phyloP scores from a whole-genome alignment of 2,329 filamentous ascomycete genomes.

The Elsinoe ampelina region DNA sequence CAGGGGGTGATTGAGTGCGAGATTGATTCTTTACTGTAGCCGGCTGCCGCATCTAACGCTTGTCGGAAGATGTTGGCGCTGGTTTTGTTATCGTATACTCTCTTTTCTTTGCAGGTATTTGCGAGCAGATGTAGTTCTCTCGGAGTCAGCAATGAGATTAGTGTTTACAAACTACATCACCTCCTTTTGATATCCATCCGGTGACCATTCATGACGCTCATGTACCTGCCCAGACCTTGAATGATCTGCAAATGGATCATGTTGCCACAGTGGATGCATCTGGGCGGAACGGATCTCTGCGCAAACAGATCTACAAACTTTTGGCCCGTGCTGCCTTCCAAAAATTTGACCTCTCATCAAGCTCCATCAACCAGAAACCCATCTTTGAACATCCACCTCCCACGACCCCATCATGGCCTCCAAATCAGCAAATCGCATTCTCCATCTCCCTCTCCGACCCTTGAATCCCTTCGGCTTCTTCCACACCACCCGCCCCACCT shows the following conservation, averaged over 20 bases:
- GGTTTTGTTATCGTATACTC: not conserved
- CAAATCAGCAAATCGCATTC: not conserved
- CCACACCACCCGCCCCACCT: not conserved
- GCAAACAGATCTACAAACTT: slow-evolving; percentile 6
- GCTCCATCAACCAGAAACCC: not conserved
- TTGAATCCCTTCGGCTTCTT: not conserved
- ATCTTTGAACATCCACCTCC: not conserved
- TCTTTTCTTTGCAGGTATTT: slow-evolving; percentile 10
- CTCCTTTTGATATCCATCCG: not conserved
- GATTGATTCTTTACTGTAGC: not conserved
- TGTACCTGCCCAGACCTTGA: not conserved
- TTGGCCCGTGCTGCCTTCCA: slow-evolving; percentile 10
- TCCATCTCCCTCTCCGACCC: not conserved
- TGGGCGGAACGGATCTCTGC: not conserved
- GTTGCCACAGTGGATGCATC: not conserved
- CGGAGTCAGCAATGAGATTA: slow-evolving; percentile 12
- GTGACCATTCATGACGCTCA: not conserved
- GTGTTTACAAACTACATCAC: not conserved
- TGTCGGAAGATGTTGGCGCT: slow-evolving; percentile 1
- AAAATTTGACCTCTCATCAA: slow-evolving; percentile 10
- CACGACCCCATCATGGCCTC: not conserved
- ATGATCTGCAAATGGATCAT: not conserved
- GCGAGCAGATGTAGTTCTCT: slow-evolving; percentile 12
- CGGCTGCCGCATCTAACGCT: not conserved
- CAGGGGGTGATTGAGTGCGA: not conserved